Percentiles rank a stretch among this genome's conserved stretches.
phyloP scores from a whole-genome alignment of 345 rosid genomes.

The Gossypium turneri region DNA sequence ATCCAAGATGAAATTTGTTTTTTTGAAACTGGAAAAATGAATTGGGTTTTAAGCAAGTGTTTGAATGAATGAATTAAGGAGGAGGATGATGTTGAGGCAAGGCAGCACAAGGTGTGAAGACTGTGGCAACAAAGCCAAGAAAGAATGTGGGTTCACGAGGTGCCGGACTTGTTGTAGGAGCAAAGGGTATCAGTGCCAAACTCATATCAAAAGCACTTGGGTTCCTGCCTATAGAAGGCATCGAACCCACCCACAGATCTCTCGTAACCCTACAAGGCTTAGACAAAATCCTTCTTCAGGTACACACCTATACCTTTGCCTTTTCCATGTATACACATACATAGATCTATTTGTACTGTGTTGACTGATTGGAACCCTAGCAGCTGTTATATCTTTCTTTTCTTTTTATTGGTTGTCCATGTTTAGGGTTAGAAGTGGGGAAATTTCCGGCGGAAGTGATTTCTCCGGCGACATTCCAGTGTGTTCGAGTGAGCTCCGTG shows the following conservation, averaged over 20 bases:
- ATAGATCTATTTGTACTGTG: neutral
- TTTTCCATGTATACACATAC: neutral
- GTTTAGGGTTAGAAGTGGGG: constrained; percentile 54
- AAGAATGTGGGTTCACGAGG: constrained; percentile 46
- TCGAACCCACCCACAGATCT: constrained; percentile 14
- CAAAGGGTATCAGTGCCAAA: constrained; percentile 51
- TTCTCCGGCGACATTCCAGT: constrained; percentile 39
- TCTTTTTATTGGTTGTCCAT: neutral
- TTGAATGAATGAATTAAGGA: neutral
- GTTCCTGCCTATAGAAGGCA: constrained; percentile 51
- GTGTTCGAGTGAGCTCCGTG: constrained; percentile 44
- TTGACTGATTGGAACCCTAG: neutral
- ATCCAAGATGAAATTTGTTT: neutral
- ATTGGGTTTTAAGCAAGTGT: neutral
- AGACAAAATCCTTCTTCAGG: constrained; percentile 23
- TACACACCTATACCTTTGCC: neutral
- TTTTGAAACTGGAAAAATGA: neutral
- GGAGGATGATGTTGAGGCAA: constrained; percentile 20
- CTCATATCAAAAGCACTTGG: constrained; percentile 74
- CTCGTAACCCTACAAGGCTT: constrained; percentile 32
- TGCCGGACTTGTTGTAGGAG: constrained; percentile 65
- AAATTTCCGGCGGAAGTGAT: constrained; percentile 52
- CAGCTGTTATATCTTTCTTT: neutral
- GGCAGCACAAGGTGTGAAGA: constrained; percentile 52
- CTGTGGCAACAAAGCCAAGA: constrained; percentile 73